Base-by-base conservation (phyloP, 345 rosid species). In the Hirschfeldia incana region DNA sequence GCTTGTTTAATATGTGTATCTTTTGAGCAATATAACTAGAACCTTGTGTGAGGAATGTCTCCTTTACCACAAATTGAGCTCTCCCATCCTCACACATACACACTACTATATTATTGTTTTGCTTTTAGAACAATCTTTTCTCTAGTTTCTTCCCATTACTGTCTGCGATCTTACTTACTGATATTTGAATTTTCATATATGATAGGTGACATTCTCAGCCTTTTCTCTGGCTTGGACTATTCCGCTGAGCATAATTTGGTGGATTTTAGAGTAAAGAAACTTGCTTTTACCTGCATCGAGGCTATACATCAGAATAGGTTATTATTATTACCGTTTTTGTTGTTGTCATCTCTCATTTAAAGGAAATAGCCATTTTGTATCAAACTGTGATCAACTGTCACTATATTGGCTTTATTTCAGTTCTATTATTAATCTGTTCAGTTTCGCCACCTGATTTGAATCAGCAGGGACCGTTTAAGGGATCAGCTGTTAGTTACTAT, bases 241-340 rank as follows among this genome's bases (percentile, higher is more conserved):
- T 70, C 81, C 67, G 65, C 84, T 26, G 78, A 84, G 69, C 80
- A 32, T 74, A 80, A 84, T 82, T 77, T 88, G 83, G 98, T 88
- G 87, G 98, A 87, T 72, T 88, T 84, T 82, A 90, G 95, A 78
- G 90, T 93, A 85, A 88, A 90, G 83, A 81, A 81, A 76, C 88
- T 93, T 42, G 85, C 89, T 59, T 87, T 88, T 77, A 75, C 84
- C 65, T 95, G 94, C 86, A 80, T 93, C 73, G 88, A 87, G 73
- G 97, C 98, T 71, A 77, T 90, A 78, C 84, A 89, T 86, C 86
- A 89, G 77, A 90, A 96, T 73, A 89, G 99, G 99, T 93, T 77
- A 74, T 79, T 27, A 27, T 10, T 10, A 10, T 59, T 27, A 27
- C 5, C n/a, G 34, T 10, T 66, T 75, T n/a, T 71, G 30, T n/a